Evolutionary conservation across 208 protist species (phyloP), one percentile per base, ranked within the genome.

Genomic region (Trypanosoma platydactyli): DNA sequence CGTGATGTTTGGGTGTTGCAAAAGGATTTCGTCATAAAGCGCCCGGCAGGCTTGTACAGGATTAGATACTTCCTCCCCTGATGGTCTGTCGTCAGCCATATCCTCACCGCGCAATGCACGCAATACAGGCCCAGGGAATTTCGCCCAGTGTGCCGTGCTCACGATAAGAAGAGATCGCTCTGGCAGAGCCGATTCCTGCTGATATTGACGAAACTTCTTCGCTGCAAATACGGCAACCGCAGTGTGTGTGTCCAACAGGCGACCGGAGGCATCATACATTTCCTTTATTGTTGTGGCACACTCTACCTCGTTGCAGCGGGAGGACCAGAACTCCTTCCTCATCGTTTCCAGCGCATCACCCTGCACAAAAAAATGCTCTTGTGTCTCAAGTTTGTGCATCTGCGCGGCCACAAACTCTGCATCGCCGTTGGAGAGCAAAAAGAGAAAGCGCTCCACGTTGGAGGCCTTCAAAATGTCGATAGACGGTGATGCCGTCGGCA

Each of bases 401-500:
- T 83, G 52, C 44, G 42, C 57, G 20, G 41, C 53, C 18, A 98
- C 84, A 33, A 84, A 52, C 3, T 9, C 55, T 2, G 86, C 69
- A 78, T 98, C 79, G 11, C 94, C 83, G 64, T 83, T 77, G 64
- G 66, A 85, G 15, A 97, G 74, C 16, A 96, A 76, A 73, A 90
- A 98, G 40, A 98, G 73, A 58, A 97, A 95, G n/a, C 97, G 81
- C 82, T 99, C 97, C 66, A 99, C 91, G 83, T 99, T 99, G 60
- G 84, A 95, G 5, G 94, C 87, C 59, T 97, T 93, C 27, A 95
- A 70, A 54, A 98, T 98, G 72, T 98, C 94, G 64, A 97, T 94
- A 25, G 83, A 91, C 18, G 93, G 92, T 25, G 85, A 94, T 33
- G 84, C 76, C 18, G 89, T 94, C 13, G 42, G 61, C 4, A 61